phyloP scores from a whole-genome alignment of 352 stramenopile genomes.

The Phytophthora hybrid region DNA sequence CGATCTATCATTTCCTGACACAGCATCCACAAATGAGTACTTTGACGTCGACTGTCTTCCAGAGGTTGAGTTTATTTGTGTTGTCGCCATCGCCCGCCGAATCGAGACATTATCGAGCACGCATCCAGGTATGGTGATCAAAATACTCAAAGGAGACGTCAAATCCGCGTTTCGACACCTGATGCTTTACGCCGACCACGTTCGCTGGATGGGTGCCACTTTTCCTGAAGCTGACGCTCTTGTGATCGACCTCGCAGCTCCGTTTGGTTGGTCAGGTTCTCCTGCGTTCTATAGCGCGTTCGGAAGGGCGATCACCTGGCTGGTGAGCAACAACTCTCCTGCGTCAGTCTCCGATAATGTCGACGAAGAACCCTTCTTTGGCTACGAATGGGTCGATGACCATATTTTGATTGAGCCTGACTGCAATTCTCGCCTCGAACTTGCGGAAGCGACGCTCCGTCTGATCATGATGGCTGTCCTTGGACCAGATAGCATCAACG shows the following conservation, averaged over 20 bases:
- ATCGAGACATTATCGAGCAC: not conserved
- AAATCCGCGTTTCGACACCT: constrained; percentile 24
- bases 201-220: constrained; percentile 26
- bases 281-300: constrained; percentile 28
- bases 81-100: constrained; percentile 10
- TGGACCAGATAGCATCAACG: constrained; percentile 34
- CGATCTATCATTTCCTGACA: constrained; percentile 16
- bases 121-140: not conserved
- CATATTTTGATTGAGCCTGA: constrained; percentile 39
- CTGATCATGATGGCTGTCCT: constrained; percentile 32
- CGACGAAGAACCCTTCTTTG: constrained; percentile 28
- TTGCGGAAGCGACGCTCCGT: constrained; percentile 10
- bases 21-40: constrained; percentile 15
- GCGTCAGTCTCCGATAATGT: constrained; percentile 7
- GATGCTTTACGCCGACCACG: constrained; percentile 15
- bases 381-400: constrained; percentile 41
- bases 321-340: constrained; percentile 23
- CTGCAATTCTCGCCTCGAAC: not conserved
- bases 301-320: constrained; percentile 20
- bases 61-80: constrained; percentile 12
- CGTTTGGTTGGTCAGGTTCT: constrained; percentile 31
- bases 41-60: constrained; percentile 3
- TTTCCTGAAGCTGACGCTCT: constrained; percentile 15
- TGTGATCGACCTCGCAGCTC: constrained; percentile 23
- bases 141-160: constrained; percentile 28